Percentiles rank a stretch among this genome's conserved stretches.
Evolutionary conservation across 2,329 filamentous ascomycete genomes (phyloP).

Genomic region (Aspergillus jensenii): DNA sequence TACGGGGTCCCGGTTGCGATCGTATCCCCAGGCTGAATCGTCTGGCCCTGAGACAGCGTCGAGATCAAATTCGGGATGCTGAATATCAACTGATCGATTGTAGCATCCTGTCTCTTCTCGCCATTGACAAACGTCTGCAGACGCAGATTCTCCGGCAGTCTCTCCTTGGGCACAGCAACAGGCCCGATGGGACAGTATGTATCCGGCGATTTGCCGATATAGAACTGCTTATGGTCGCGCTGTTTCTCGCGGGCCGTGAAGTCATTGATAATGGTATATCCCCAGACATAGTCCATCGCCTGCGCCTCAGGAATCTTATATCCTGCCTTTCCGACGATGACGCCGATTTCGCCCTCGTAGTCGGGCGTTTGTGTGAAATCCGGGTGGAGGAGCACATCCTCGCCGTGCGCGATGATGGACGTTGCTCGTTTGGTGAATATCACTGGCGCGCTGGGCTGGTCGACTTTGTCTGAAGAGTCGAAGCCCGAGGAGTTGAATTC

Average conservation of each 20-base stretch:
- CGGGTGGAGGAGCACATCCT: constrained; percentile 48
- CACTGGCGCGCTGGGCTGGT: constrained; percentile 54
- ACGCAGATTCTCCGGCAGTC: constrained; percentile 44
- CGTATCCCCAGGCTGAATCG: constrained; percentile 52
- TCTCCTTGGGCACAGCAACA: constrained; percentile 49
- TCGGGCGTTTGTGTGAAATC: constrained; percentile 53
- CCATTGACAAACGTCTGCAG: constrained; percentile 53
- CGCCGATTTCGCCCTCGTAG: constrained; percentile 59
- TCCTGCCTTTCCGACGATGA: constrained; percentile 55
- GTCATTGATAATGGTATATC: constrained; percentile 59
- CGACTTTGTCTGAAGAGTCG: constrained; percentile 56
- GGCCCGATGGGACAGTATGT: constrained; percentile 60
- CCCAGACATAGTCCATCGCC: constrained; percentile 56
- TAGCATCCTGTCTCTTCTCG: constrained; percentile 51
- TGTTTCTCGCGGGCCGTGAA: constrained; percentile 57
- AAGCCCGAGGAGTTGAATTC: constrained; percentile 59
- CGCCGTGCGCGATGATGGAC: constrained; percentile 51
- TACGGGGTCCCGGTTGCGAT: constrained; percentile 49
- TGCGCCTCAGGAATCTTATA: constrained; percentile 45
- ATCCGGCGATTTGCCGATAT: constrained; percentile 57
- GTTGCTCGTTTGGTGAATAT: constrained; percentile 58
- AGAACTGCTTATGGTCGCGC: constrained; percentile 61
- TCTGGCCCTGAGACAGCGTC: constrained; percentile 52
- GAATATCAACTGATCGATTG: constrained; percentile 53
- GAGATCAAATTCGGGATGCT: constrained; percentile 48